Evolutionary conservation across 768 basidiomycete species (phyloP).

Genomic region (Hericium erinaceus): DNA sequence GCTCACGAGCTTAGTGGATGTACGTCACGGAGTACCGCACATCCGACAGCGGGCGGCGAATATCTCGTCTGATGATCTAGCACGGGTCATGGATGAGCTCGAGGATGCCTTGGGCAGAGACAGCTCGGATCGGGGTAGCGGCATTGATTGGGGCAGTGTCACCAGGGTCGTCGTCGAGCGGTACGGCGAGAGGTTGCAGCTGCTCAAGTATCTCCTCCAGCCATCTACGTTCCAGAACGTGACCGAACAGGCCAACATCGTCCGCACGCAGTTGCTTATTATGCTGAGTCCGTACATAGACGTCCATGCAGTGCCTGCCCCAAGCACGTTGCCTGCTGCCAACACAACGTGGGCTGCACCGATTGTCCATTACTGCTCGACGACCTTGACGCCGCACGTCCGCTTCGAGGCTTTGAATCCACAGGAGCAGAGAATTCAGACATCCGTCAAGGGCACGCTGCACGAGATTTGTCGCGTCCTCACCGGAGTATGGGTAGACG

Average conservation of each 20-base stretch:
- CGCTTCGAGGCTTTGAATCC: not conserved
- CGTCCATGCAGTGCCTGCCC: not conserved
- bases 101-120: constrained; percentile 16
- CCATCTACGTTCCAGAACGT: constrained; percentile 1
- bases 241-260: not conserved
- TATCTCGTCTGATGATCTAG: constrained; percentile 22
- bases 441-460: not conserved
- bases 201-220: constrained; percentile 27
- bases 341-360: constrained; percentile 1
- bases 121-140: constrained; percentile 16
- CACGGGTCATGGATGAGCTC: constrained; percentile 18
- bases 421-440: not conserved
- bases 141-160: constrained; percentile 34
- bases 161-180: constrained; percentile 31
- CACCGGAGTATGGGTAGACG: constrained; percentile 30
- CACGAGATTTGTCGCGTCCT: constrained; percentile 6
- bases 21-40: constrained; percentile 23
- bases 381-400: not conserved
- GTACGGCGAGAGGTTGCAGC: constrained; percentile 33
- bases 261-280: constrained; percentile 6
- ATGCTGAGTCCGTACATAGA: constrained; percentile 3
- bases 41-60: constrained; percentile 27
- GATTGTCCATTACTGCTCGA: not conserved
- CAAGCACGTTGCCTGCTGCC: not conserved
- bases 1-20: constrained; percentile 26